Percentiles rank a stretch among this genome's conserved stretches.
Conservation (phyloP, 2,329 filamentous ascomycete species). For the Exophiala bonariae region DNA sequence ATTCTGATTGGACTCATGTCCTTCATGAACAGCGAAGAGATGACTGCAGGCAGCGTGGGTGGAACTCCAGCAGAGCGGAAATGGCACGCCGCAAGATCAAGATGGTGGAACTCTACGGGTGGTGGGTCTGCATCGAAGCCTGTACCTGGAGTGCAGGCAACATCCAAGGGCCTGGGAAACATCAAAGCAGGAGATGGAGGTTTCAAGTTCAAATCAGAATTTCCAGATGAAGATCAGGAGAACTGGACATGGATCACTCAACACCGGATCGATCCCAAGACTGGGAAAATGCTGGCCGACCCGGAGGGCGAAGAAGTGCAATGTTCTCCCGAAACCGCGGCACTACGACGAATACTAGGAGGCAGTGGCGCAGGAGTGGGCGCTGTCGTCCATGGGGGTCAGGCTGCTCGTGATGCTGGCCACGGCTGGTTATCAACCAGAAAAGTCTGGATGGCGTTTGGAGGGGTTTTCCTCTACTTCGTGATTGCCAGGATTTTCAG, state of each 20-base stretch:
- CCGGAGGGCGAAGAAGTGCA: slow-evolving; percentile 37
- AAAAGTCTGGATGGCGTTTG: slow-evolving; percentile 72
- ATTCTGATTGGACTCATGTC: slow-evolving; percentile 91
- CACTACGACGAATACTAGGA: slow-evolving; percentile 62
- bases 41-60: slow-evolving; percentile 89
- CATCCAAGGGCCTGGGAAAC: slow-evolving; percentile 69
- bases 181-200: slow-evolving; percentile 91
- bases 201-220: slow-evolving; percentile 83
- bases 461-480: slow-evolving; percentile 77
- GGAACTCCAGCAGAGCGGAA: slow-evolving; percentile 75
- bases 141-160: slow-evolving; percentile 51
- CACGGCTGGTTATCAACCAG: slow-evolving; percentile 80
- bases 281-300: slow-evolving; percentile 66
- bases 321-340: slow-evolving; percentile 65
- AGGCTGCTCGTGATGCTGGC: slow-evolving; percentile 73
- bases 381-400: slow-evolving; percentile 73
- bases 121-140: slow-evolving; percentile 67
- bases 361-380: slow-evolving; percentile 56
- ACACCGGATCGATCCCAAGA: slow-evolving; percentile 73
- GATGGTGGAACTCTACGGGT: slow-evolving; percentile 97
- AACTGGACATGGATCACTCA: slow-evolving; percentile 92
- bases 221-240: slow-evolving; percentile 83
- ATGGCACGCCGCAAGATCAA: slow-evolving; percentile 71
- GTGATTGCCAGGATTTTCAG: slow-evolving; percentile 19
- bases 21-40: slow-evolving; percentile 98